Evolutionary conservation across 306 rosid genomes (phyloP).

Genomic region (Vigna trinervia): DNA sequence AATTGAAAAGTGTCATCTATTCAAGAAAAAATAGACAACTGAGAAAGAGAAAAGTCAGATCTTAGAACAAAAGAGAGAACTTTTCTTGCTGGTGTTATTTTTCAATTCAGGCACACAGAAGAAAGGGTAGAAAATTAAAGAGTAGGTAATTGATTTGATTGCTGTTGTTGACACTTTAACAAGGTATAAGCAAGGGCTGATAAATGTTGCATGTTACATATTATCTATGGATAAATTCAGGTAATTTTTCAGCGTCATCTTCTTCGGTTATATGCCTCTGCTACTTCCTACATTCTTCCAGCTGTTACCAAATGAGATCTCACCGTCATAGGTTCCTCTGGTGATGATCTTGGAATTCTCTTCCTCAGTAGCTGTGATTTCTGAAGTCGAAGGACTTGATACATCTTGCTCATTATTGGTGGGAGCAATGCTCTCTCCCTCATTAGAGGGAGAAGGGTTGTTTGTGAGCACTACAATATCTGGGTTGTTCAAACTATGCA

Average conservation of each 20-base stretch:
- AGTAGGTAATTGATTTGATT: background rate
- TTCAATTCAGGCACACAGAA: background rate
- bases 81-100: background rate
- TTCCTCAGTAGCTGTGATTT: slow-evolving; percentile 39
- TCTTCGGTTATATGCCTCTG: slow-evolving; percentile 54
- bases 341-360: slow-evolving; percentile 34
- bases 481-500: slow-evolving; percentile 10
- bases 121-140: background rate
- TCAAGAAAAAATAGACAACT: background rate
- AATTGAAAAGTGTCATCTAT: background rate
- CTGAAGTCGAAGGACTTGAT: slow-evolving; percentile 4
- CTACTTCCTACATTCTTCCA: slow-evolving; percentile 50
- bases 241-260: slow-evolving; percentile 39
- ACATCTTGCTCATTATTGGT: slow-evolving; percentile 9
- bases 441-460: slow-evolving; percentile 19
- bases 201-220: background rate
- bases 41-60: background rate
- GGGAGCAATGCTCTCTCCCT: background rate
- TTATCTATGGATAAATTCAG: slow-evolving; percentile 26
- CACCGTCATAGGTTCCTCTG: slow-evolving; percentile 59
- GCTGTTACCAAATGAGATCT: slow-evolving; percentile 65
- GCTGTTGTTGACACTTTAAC: background rate
- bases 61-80: background rate
- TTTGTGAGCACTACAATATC: background rate
- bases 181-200: background rate